Percentiles rank a stretch among this genome's conserved stretches.
Evolutionary conservation across 169 alveolate species (phyloP).

Genomic region (Eimeria acervulina): DNA sequence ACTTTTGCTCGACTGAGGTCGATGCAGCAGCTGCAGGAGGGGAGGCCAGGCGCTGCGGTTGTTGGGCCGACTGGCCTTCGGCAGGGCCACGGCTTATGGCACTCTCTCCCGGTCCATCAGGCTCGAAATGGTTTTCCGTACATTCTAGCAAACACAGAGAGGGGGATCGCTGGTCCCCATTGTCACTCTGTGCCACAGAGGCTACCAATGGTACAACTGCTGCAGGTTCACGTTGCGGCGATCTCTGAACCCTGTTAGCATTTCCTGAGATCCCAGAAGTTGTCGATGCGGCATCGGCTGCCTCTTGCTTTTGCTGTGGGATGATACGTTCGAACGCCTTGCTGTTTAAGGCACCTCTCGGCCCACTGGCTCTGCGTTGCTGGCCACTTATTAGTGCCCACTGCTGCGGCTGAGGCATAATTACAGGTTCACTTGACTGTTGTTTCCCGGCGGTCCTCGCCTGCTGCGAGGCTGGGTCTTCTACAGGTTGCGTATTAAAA

Average conservation of each 20-base stretch:
- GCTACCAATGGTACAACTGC: neutral
- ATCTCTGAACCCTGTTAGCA: neutral
- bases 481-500: slow-evolving; percentile 8
- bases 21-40: neutral
- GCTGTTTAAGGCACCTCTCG: neutral
- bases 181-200: neutral
- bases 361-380: slow-evolving; percentile 28
- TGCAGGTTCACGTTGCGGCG: neutral
- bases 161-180: neutral
- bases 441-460: neutral
- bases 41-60: slow-evolving; percentile 15
- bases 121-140: neutral
- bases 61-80: neutral
- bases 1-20: neutral
- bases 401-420: neutral
- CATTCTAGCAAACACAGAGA: slow-evolving; percentile 1
- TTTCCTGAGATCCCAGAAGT: neutral
- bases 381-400: neutral
- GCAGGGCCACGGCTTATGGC: neutral
- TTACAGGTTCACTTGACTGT: neutral
- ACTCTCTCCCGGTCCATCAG: neutral
- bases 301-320: slow-evolving; percentile 1
- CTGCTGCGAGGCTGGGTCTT: neutral
- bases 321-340: neutral
- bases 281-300: neutral